Conservation (phyloP, 2,329 filamentous ascomycete species). For the Clarireedia homoeocarpa region DNA sequence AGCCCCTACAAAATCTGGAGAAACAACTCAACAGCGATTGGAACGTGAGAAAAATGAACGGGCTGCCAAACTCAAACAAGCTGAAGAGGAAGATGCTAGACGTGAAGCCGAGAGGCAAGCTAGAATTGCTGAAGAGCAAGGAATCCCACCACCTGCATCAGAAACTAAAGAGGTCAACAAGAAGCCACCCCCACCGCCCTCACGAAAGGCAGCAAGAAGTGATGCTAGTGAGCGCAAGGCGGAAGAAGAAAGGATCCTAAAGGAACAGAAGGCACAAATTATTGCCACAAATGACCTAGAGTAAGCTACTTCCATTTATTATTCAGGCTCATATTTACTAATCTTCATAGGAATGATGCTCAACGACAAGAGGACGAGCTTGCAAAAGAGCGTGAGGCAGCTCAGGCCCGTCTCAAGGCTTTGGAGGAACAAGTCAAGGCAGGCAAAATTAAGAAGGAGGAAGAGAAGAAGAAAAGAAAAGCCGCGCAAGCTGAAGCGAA, state of each 20-base stretch:
- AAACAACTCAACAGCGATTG: constrained; percentile 73
- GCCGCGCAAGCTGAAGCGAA: constrained; percentile 79
- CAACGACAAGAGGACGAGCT: constrained; percentile 73
- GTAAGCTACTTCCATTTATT: constrained; percentile 49
- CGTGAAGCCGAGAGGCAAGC: constrained; percentile 77
- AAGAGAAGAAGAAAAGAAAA: constrained; percentile 89
- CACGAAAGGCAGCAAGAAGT: constrained; percentile 59
- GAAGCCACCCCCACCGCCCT: constrained; percentile 72
- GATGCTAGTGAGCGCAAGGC: constrained; percentile 51
- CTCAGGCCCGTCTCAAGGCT: constrained; percentile 74
- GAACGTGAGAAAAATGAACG: constrained; percentile 85
- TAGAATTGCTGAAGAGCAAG: constrained; percentile 29
- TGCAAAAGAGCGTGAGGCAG: constrained; percentile 69
- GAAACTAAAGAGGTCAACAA: constrained; percentile 39
- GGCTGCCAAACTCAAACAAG: constrained; percentile 78
- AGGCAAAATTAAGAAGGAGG: constrained; percentile 91
- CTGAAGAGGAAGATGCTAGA: constrained; percentile 87
- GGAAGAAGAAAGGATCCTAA: constrained; percentile 54
- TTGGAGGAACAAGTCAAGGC: constrained; percentile 90
- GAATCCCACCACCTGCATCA: constrained; percentile 24
- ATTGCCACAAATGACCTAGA: constrained; percentile 68
- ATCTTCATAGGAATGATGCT: constrained; percentile 56
- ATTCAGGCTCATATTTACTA: constrained; percentile 8
- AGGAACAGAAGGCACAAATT: constrained; percentile 70
- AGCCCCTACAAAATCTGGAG: constrained; percentile 68